Evolutionary conservation across 2,329 filamentous ascomycete species (phyloP).

Genomic region (Claviceps sp.): DNA sequence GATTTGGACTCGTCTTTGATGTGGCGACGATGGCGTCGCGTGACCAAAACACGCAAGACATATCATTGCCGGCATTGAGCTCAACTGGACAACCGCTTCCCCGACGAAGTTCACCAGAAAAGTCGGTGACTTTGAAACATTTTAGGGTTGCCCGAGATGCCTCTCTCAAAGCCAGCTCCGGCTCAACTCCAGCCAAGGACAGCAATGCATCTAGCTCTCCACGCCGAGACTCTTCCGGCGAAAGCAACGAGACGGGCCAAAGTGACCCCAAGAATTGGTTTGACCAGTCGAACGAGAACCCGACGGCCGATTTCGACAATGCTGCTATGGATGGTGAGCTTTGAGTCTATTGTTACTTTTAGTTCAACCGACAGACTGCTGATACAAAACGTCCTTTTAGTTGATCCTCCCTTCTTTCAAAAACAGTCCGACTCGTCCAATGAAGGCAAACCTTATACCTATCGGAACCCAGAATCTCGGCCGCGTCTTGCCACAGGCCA

Average conservation of each 20-base stretch:
- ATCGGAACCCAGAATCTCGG: conserved; percentile 12
- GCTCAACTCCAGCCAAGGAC: conserved; percentile 11
- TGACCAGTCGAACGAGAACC: conserved; percentile 37
- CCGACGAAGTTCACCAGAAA: conserved; percentile 28
- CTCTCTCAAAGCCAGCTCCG: conserved; percentile 16
- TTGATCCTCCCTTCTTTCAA: conserved; percentile 43
- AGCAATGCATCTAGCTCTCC: conserved; percentile 12
- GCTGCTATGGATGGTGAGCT: conserved; percentile 33
- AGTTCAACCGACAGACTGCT: neutral
- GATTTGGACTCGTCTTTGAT: neutral
- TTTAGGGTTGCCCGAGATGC: conserved; percentile 32
- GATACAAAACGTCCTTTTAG: conserved; percentile 11
- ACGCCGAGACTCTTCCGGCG: conserved; percentile 31
- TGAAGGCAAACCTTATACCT: conserved; percentile 23
- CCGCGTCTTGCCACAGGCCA: conserved; percentile 24
- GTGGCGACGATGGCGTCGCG: conserved; percentile 18
- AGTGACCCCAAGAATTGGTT: conserved; percentile 44
- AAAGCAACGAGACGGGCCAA: conserved; percentile 33
- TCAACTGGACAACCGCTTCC: conserved; percentile 28
- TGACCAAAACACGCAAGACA: conserved; percentile 11
- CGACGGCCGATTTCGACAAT: conserved; percentile 27
- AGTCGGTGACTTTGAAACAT: conserved; percentile 33
- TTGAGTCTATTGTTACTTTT: neutral
- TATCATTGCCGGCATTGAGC: conserved; percentile 13
- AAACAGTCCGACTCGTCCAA: conserved; percentile 38